A percentile compares a stretch with the other conserved stretches of the same genome.
phyloP scores from a whole-genome alignment of 169 alveolate genomes.

The Toxoplasma gondii region DNA sequence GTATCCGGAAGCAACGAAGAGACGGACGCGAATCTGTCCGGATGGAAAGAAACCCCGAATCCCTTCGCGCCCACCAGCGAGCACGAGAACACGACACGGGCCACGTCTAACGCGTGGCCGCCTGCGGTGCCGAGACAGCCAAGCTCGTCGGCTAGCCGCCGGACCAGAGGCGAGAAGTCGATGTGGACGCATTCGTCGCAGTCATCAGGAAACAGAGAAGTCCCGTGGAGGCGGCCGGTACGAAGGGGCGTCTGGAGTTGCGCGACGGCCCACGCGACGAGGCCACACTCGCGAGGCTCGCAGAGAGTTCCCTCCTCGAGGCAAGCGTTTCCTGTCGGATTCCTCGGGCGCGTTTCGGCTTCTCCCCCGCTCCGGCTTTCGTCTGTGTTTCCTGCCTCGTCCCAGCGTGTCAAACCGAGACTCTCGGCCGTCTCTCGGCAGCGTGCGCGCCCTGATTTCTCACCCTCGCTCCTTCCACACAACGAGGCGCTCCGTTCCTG shows the following conservation, averaged over 20 bases:
- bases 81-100: background rate
- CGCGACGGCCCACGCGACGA: slow-evolving; percentile 4
- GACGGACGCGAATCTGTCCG: background rate
- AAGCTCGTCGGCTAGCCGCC: background rate
- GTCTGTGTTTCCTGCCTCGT: background rate
- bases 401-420: no score
- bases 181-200: background rate
- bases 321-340: background rate
- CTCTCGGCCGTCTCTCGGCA: background rate
- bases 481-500: background rate
- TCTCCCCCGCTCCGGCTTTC: background rate
- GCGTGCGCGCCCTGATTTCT: background rate
- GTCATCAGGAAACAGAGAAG: background rate
- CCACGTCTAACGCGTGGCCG: background rate
- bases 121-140: background rate
- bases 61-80: background rate
- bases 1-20: background rate
- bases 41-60: no score
- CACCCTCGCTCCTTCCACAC: background rate
- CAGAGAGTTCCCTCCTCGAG: background rate
- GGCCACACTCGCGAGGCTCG: slow-evolving; percentile 11
- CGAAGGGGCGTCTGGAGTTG: background rate
- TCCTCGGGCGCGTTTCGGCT: background rate
- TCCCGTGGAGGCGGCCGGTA: background rate
- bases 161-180: background rate